Evolutionary conservation across 495 filamentous ascomycete genomes (phyloP), one percentile per base, ranked within the genome.

Genomic region (Achaetomiella virescens): DNA sequence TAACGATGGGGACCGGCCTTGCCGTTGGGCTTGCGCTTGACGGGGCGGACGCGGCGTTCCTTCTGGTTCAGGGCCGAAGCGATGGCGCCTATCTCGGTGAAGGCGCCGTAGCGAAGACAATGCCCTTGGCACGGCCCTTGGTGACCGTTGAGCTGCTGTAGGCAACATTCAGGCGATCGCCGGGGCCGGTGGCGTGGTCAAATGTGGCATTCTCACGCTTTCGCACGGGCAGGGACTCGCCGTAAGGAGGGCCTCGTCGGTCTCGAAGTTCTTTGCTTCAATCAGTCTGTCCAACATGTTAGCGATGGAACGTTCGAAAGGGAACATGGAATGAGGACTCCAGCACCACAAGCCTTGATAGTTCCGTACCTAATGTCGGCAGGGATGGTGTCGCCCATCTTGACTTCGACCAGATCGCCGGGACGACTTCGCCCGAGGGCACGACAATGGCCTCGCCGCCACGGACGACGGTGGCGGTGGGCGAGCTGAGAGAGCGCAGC

Each of bases 351-450:
- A 15, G 38, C 21, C 17, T 42, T 24, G 47, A 3, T 24, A 20
- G 5, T 33, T 43, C 27, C 52, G 10, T 65, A 71, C 68, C 72
- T 59, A 53, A 72, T 53, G 65, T 91, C 88, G 15, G 88, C 88
- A 2, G 88, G 88, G 7, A 91, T 76, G 3, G 85, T 89, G 60
- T 91, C 88, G 11, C 88, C 88, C 50, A 84, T 85, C 75, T 89
- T 89, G 29, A 92, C 61, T 48, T 89, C 81, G 14, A 88, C 74
- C 20, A 86, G 33, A 65, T 92, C 89, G 7, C 89, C 89, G 10
- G 89, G 88, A 92, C 81, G 6, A 86, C 87, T 58, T 92, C 89
- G 18, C 89, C 89, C 44, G 87, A 88, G 70, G 89, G 89, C n/a
- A 95, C 67, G 44, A 89, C 79, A 37, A 87, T 72, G 38, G 81